Base-by-base conservation (phyloP, 139 green algal genomes). In the Coelastrella sp. region DNA sequence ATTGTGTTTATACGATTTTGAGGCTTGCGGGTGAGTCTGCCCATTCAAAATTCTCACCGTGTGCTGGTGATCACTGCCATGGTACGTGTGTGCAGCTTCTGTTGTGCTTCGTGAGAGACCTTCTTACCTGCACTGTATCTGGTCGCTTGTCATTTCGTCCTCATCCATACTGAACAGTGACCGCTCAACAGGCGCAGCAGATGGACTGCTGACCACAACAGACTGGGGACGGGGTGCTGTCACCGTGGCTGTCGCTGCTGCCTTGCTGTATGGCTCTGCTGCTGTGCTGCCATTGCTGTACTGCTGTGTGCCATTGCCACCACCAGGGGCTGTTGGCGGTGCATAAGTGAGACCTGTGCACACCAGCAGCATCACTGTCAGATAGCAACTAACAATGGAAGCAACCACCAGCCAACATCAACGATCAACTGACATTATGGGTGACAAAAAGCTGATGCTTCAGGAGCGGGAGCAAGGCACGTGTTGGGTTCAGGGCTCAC, bases 121-220 rank as follows among this genome's bases (percentile, higher is more conserved):
- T 19, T 14, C 82, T 6, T 78, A 89, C 92, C 87, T 94, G 92
- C 96, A 98, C 89, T 96, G 93, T 65, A 96, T 88, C 74, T 95
- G 93, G 79, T 98, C 95, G 5, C 88, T 79, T 17, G 78, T 93
- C 86, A 96, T 93, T 58, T 98, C 96, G 1, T 98, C 96, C 76
- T 98, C 96, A 76, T 97, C 96, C 88, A 97, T 95, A 84, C 90
- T 95, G 49, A 97, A 87, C 58, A 96, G 65, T 72, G 91, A 92
- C 78, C 11, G 35, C n/a, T 86, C 24, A 58, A 19, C 14, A 22
- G 88, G 14, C 19, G 89, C 59, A n/a, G 82, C 58, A 7, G 82
- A 5, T 76, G 84, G 68, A 4, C 24, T 76, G 68, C 68, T 76
- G 7, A 76, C 68, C 15, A 76, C 68, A 11, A 76, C 68, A 27